Evolutionary conservation across 768 basidiomycete genomes (phyloP), one percentile per base, ranked within the genome.

Genomic region (Boletus sp.): DNA sequence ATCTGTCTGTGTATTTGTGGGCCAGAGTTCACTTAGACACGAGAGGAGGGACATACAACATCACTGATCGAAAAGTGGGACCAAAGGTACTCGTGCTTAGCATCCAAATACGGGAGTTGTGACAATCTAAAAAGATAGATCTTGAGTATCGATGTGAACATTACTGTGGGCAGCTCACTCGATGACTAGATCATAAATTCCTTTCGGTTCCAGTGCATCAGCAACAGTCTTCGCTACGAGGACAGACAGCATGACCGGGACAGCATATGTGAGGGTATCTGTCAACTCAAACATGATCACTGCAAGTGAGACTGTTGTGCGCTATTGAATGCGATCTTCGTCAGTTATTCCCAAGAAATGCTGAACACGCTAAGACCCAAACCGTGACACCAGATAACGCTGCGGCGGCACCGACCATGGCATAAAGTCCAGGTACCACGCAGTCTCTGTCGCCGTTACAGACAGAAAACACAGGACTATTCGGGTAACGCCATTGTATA

Each of bases 261-360:
- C 88, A 13, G 84, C 88, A 71, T 98, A 98, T 3, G 90, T 93
- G 59, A 99, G 74, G 1, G 93, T 93, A 60, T 92, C 89, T 4
- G 96, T 96, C 39, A 98, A 77, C 66, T 98, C 96, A 65, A 98
- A 93, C 76, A 88, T 92, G 71, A 98, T 99, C 47, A 98, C 97
- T 4, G 93, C 93, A 52, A 98, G 80, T 0, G 93, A 95, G 25
- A 98, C 90, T 0, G 92, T 94, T 23, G 91, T 93, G 34, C 92
- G 77, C 86, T 90, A 55, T 34, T 41, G 54, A 46, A 53, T 21
- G 34, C 33, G 19, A 44, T 42, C 33, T 59, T 50, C 34, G 37
- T 54, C 56, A 61, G 52, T 47, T 32, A 35, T 27, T 41, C 40
- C 19, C n/a, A 34, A 38, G 11, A 42, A 46, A 45, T 25, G 6